Percentiles rank a stretch among this genome's conserved stretches.
Conservation (phyloP, 2,329 filamentous ascomycete genomes). For the Pezicula neosporulosa region DNA sequence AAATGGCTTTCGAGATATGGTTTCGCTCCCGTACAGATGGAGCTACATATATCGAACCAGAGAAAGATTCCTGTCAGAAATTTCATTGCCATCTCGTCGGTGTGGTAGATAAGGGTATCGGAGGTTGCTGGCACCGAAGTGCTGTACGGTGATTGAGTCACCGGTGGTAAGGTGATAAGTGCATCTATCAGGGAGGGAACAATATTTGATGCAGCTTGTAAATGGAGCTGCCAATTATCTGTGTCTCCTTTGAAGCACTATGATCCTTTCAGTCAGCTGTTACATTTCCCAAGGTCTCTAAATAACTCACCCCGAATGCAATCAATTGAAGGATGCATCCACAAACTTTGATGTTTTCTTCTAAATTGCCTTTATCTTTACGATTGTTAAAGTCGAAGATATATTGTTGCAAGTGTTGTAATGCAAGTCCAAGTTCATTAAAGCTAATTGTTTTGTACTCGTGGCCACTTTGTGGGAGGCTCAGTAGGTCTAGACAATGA, state of each 20-base stretch:
- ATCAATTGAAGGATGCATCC: conserved; percentile 2
- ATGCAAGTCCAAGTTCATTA: neutral
- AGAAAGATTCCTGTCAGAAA: neutral
- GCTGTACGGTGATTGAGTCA: neutral
- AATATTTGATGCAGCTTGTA: neutral
- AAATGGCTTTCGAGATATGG: neutral
- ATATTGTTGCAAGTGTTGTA: neutral
- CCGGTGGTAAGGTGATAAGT: neutral
- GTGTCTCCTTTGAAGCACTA: conserved; percentile 1
- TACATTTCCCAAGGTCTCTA: neutral
- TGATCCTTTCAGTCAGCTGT: too few relatives aligned
- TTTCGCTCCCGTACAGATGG: neutral
- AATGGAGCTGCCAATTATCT: neutral
- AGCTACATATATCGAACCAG: conserved; percentile 1
- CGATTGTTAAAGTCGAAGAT: neutral
- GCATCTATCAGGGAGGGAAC: neutral
- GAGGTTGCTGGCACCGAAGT: neutral
- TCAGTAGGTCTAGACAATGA: neutral
- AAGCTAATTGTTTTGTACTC: neutral
- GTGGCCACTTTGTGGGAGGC: neutral
- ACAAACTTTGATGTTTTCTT: conserved; percentile 1
- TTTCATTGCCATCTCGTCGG: neutral
- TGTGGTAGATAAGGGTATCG: neutral
- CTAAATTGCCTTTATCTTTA: neutral
- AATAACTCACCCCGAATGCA: neutral